Evolutionary conservation across 176 grass and related monocot species (phyloP), one percentile per base, ranked within the genome.

Genomic region (Zea luxurians): DNA sequence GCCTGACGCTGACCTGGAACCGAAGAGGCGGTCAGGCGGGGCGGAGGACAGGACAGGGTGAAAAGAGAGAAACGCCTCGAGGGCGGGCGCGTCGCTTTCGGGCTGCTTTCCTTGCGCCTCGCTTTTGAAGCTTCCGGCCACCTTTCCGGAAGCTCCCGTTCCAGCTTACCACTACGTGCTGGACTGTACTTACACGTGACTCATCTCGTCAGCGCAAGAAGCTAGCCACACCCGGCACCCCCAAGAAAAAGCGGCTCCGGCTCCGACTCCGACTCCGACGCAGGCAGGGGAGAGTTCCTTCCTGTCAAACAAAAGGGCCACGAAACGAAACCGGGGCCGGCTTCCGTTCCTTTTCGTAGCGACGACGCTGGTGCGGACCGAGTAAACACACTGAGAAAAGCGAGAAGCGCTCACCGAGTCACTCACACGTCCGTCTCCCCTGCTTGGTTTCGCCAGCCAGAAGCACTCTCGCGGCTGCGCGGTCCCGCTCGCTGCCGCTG

Each of bases 121-220:
- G 62, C 83, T 86, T 86, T 86, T 74, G 84, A 80, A 86, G 77
- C 84, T 86, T 86, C 84, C 62, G 62, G 37, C 71, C 36, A 62
- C 63, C 77, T 86, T 86, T 86, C 62, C 77, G 84, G 80, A 83
- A 87, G 79, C 85, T 87, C 80, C 85, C 78, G 43, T 12, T 65
- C 78, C 55, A 69, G 18, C 71, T 69, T 63, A 21, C 67, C 6
- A 42, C 4, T 0, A 42, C 41, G 27, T 27, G 27, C 27, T 27
- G 27, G 27, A 27, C 27, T 27, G 27, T 27, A 27, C 27, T 27
- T 42, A 10, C 2, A 27, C 18, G 27, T 13, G 58, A 70, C 41
- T 47, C 38, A 2, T 17, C 2, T 2, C 73, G 73, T 62, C 73
- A 76, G 7, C 41, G 0, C 17, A 20, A 18, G 0, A 44, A n/a